Evolutionary conservation across 2,329 filamentous ascomycete species (phyloP).

Genomic region (Pseudocercospora cruenta): DNA sequence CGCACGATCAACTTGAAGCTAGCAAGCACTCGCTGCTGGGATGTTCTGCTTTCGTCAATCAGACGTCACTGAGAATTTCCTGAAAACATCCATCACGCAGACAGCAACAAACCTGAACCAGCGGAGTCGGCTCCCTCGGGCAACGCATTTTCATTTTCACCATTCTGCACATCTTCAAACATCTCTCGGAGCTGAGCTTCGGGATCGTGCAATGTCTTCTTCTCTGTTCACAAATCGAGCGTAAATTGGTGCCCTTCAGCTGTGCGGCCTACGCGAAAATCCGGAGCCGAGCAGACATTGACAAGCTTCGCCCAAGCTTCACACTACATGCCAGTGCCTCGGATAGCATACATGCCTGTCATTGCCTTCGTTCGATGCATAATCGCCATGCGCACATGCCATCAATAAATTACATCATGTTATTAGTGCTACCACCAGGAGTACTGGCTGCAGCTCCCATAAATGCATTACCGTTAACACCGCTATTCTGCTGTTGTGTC

Average conservation of each 20-base stretch:
- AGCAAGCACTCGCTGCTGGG: background rate
- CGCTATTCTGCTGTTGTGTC: slow-evolving; percentile 26
- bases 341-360: background rate
- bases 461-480: slow-evolving; percentile 9
- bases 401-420: slow-evolving; percentile 15
- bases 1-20: background rate
- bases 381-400: background rate
- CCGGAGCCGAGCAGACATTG: background rate
- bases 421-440: slow-evolving; percentile 14
- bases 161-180: background rate
- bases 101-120: background rate
- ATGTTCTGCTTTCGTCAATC: slow-evolving; percentile 2
- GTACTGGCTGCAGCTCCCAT: slow-evolving; percentile 11
- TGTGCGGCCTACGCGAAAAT: slow-evolving; percentile 1
- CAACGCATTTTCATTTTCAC: background rate
- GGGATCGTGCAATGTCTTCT: background rate
- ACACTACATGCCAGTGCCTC: background rate
- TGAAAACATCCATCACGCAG: no score
- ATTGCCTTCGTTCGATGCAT: background rate
- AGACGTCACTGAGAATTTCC: background rate
- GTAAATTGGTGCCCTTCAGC: background rate
- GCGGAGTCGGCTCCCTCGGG: background rate
- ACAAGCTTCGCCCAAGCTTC: slow-evolving; percentile 1
- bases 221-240: background rate
- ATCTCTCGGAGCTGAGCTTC: background rate